Conservation (phyloP, 495 filamentous ascomycete species). For the Penicillium canariense region DNA sequence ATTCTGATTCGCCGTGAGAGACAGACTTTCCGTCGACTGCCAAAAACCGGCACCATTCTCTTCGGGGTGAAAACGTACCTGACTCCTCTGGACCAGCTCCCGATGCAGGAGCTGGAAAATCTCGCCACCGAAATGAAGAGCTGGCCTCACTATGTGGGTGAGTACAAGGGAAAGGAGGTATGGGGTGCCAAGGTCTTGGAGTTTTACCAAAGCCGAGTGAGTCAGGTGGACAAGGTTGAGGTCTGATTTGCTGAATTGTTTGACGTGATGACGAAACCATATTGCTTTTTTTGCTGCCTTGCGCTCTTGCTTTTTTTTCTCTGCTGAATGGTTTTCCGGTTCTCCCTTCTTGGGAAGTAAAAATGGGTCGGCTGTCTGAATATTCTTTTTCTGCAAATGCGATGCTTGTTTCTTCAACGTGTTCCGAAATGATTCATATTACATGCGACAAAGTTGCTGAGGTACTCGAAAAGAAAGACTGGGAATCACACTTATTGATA, state of each 20-base stretch:
- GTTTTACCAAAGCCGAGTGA: slow-evolving; percentile 36
- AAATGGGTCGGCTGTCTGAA: slow-evolving; percentile 39
- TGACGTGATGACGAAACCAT: not conserved
- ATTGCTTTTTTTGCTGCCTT: slow-evolving; percentile 14
- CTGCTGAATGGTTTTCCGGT: slow-evolving; percentile 7
- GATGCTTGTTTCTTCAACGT: too few species aligned
- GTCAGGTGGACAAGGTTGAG: slow-evolving; percentile 19
- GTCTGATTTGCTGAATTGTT: slow-evolving; percentile 15
- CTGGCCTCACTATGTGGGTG: slow-evolving; percentile 52
- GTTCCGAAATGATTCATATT: too few species aligned
- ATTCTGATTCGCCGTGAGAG: slow-evolving; percentile 53
- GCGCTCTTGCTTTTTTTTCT: slow-evolving; percentile 20
- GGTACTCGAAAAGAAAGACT: not conserved
- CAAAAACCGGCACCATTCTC: slow-evolving; percentile 45
- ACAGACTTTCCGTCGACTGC: slow-evolving; percentile 54
- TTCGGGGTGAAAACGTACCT: slow-evolving; percentile 57
- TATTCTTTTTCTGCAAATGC: slow-evolving; percentile 6
- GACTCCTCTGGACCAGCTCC: slow-evolving; percentile 44
- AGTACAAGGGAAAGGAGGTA: slow-evolving; percentile 51
- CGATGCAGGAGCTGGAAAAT: slow-evolving; percentile 42
- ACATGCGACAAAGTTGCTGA: not conserved
- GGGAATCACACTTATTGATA: not conserved
- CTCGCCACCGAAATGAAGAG: slow-evolving; percentile 48
- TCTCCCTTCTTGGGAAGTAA: slow-evolving; percentile 17
- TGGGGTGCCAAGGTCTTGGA: slow-evolving; percentile 49